A percentile compares a stretch with the other conserved stretches of the same genome.
phyloP scores from a whole-genome alignment of 352 stramenopile species.

The Saprolegnia parasitica region DNA sequence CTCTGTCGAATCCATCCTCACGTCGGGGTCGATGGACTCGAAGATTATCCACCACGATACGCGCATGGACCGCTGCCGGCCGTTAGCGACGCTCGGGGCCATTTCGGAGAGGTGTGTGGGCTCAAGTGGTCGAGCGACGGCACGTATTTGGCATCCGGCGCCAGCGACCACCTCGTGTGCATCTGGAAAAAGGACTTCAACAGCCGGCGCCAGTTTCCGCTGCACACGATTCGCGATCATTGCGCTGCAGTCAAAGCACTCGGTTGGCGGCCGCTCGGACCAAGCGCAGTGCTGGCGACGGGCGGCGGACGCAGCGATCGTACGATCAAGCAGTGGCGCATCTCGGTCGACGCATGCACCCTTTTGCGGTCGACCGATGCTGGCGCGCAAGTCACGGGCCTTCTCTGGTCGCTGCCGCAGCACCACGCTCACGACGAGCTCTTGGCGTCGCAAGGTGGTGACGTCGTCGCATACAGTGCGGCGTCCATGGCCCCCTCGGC shows the following conservation, averaged over 20 bases:
- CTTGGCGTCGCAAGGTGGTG: not conserved
- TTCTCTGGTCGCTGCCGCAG: constrained; percentile 14
- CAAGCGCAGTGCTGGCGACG: constrained; percentile 3
- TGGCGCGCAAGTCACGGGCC: constrained; percentile 19
- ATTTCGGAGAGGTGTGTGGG: constrained; percentile 23
- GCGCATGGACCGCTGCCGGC: not conserved
- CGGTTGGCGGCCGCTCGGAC: not conserved
- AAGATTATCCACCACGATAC: constrained; percentile 23
- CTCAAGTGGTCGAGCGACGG: constrained; percentile 19
- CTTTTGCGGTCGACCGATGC: constrained; percentile 14
- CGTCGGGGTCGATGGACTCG: constrained; percentile 17
- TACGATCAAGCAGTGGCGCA: constrained; percentile 21
- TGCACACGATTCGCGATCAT: constrained; percentile 10
- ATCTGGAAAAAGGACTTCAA: constrained; percentile 20
- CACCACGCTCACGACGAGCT: constrained; percentile 7
- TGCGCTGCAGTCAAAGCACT: constrained; percentile 21
- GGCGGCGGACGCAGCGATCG: constrained; percentile 16
- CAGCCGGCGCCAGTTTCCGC: constrained; percentile 1
- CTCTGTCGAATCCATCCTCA: not conserved
- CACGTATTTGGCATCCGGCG: constrained; percentile 15
- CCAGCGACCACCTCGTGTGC: constrained; percentile 20
- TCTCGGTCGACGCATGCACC: constrained; percentile 18
- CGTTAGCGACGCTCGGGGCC: constrained; percentile 9
- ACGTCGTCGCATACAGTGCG: not conserved
- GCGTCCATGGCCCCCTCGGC: not conserved